Evolutionary conservation across 495 filamentous ascomycete species (phyloP).

Genomic region (Patellaria atrata): DNA sequence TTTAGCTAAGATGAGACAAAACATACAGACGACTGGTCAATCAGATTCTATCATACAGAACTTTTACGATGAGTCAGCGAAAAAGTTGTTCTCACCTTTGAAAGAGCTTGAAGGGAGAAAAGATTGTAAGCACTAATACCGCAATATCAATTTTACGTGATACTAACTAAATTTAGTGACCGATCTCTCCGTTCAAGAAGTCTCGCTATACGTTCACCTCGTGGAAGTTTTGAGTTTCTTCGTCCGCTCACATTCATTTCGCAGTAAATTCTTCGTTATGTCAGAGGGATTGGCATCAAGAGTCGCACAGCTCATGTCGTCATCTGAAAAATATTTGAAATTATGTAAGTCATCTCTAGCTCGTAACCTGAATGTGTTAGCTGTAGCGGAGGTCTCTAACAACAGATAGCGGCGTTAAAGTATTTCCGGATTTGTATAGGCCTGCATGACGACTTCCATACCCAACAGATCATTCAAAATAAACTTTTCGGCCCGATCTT

Average conservation of each 20-base stretch:
- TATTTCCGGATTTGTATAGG: slow-evolving; percentile 84
- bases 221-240: slow-evolving; percentile 94
- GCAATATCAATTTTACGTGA: slow-evolving; percentile 1
- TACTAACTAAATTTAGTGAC: slow-evolving; percentile 35
- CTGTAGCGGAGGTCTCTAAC: too few relatives aligned
- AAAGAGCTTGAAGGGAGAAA: slow-evolving; percentile 60
- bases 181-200: slow-evolving; percentile 59
- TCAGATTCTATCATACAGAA: slow-evolving; percentile 69
- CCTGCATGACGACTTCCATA: slow-evolving; percentile 84
- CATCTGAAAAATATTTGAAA: slow-evolving; percentile 85
- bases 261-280: slow-evolving; percentile 79
- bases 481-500: slow-evolving; percentile 78
- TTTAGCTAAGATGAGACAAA: slow-evolving; percentile 42
- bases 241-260: slow-evolving; percentile 72
- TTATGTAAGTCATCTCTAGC: slow-evolving; percentile 47
- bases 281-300: slow-evolving; percentile 63
- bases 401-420: slow-evolving; percentile 60
- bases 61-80: slow-evolving; percentile 84
- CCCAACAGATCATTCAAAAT: slow-evolving; percentile 71
- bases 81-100: slow-evolving; percentile 74
- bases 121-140: slow-evolving; percentile 32
- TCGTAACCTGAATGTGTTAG: background rate
- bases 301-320: slow-evolving; percentile 69
- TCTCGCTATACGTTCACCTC: slow-evolving; percentile 75
- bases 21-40: slow-evolving; percentile 46